Percentiles rank a stretch among this genome's conserved stretches.
These are phyloP conservation scores for Amanita muscaria DNA, from an alignment of 768 basidiomycete species.

Conservation along the genomic window DNA sequence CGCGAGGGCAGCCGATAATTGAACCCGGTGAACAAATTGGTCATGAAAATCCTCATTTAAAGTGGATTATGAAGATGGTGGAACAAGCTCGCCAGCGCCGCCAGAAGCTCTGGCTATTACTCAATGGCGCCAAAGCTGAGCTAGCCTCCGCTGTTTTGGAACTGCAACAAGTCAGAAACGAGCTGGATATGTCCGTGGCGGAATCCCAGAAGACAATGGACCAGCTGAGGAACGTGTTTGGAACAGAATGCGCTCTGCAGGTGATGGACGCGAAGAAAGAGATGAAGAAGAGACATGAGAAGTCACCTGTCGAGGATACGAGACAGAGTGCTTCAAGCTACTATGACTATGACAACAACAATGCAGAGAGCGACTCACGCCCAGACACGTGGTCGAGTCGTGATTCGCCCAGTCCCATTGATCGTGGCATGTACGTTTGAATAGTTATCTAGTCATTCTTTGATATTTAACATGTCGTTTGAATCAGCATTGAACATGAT, in stretches of 20 bases:
- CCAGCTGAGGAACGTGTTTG: background rate
- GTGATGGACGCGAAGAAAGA: background rate
- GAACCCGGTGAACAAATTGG: background rate
- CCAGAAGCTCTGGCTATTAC: background rate
- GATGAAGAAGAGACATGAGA: background rate
- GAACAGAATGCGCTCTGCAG: background rate
- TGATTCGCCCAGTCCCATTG: background rate
- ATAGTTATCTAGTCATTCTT: background rate
- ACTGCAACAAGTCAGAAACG: constrained; percentile 5
- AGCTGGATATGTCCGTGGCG: background rate
- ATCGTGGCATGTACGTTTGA: constrained; percentile 2
- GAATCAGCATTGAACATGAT: background rate
- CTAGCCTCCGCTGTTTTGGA: constrained; percentile 1
- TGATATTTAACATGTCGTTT: background rate
- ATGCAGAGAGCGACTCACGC: background rate
- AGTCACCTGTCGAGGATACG: background rate
- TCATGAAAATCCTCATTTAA: background rate
- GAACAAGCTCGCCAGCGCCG: constrained; percentile 1
- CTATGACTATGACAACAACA: background rate
- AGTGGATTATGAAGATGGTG: constrained; percentile 5
- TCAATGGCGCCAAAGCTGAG: constrained; percentile 2
- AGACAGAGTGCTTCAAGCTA: background rate
- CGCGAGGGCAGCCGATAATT: background rate
- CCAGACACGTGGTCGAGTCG: background rate
- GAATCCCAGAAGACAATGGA: background rate